phyloP scores from a whole-genome alignment of 1,284 basidiomycete genomes.

The Blastosporella zonata region DNA sequence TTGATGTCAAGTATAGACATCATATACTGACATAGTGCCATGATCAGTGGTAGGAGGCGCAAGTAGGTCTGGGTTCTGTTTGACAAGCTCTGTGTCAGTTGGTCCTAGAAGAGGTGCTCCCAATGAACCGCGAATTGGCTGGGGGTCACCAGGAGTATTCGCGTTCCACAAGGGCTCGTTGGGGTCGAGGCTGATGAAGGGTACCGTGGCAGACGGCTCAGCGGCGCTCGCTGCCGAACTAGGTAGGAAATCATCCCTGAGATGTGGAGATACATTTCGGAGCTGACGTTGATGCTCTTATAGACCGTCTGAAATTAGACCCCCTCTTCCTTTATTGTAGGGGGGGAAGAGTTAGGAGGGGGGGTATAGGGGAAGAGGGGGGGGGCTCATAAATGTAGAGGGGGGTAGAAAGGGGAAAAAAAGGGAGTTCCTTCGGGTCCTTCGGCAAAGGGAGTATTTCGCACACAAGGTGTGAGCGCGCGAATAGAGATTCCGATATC shows the following conservation, averaged over 20 bases:
- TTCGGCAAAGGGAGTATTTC: too few relatives aligned
- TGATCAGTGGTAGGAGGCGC: conserved; percentile 67
- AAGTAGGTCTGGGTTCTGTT: conserved; percentile 59
- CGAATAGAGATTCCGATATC: background rate
- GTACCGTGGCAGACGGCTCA: conserved; percentile 36
- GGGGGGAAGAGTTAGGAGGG: too few relatives aligned
- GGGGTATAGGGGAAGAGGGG: too few relatives aligned
- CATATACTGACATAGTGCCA: conserved; percentile 51
- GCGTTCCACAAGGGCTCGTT: conserved; percentile 44
- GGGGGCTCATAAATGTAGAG: too few relatives aligned
- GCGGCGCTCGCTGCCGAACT: conserved; percentile 10
- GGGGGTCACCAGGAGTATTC: conserved; percentile 21
- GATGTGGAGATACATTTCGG: too few relatives aligned
- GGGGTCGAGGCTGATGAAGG: conserved; percentile 49
- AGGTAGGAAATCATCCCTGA: too few relatives aligned
- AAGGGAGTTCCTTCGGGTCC: too few relatives aligned
- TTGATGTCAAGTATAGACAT: background rate
- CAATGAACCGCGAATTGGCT: conserved; percentile 37
- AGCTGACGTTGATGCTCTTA: too few relatives aligned
- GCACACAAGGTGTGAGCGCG: too few relatives aligned
- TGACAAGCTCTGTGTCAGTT: conserved; percentile 47
- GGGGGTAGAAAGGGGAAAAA: too few relatives aligned
- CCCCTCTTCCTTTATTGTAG: too few relatives aligned
- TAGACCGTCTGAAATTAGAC: too few relatives aligned
- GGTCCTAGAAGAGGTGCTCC: conserved; percentile 58